Evolutionary conservation across 2,329 filamentous ascomycete species (phyloP).

Genomic region (Fusarium mexicanum): DNA sequence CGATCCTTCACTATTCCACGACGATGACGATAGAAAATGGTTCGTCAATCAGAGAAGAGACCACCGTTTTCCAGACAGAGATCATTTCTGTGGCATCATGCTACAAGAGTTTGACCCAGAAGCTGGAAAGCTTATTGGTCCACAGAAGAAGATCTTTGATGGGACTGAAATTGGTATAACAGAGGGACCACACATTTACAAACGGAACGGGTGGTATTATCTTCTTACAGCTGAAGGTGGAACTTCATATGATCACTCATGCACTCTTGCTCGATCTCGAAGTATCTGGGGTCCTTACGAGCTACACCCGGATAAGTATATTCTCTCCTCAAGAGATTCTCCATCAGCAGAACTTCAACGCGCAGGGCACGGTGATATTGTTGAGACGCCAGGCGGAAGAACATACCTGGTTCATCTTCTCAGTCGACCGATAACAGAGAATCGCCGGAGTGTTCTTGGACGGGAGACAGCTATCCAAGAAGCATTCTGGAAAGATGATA

Average conservation of each 20-base stretch:
- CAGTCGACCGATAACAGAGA: slow-evolving; percentile 61
- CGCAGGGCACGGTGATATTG: slow-evolving; percentile 62
- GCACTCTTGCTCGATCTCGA: slow-evolving; percentile 64
- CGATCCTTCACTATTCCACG: slow-evolving; percentile 68
- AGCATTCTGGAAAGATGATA: slow-evolving; percentile 63
- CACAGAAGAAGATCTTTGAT: slow-evolving; percentile 62
- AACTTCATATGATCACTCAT: slow-evolving; percentile 68
- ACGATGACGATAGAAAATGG: slow-evolving; percentile 64
- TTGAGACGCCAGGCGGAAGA: slow-evolving; percentile 61
- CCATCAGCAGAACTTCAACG: slow-evolving; percentile 61
- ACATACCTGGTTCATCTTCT: slow-evolving; percentile 64
- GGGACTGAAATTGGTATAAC: slow-evolving; percentile 64
- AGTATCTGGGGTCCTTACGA: slow-evolving; percentile 70
- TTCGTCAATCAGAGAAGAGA: slow-evolving; percentile 66
- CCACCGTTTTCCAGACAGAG: slow-evolving; percentile 56
- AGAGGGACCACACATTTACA: slow-evolving; percentile 68
- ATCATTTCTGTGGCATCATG: slow-evolving; percentile 63
- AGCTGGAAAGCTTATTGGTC: slow-evolving; percentile 63
- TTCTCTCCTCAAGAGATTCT: slow-evolving; percentile 62
- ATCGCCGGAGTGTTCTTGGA: slow-evolving; percentile 62
- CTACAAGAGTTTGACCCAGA: slow-evolving; percentile 65
- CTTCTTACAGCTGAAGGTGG: slow-evolving; percentile 68
- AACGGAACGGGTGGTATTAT: slow-evolving; percentile 67
- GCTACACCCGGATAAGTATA: slow-evolving; percentile 64
- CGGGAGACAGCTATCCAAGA: slow-evolving; percentile 67